phyloP scores from a whole-genome alignment of 441 rosid genomes.

The Macaranga tanarius region DNA sequence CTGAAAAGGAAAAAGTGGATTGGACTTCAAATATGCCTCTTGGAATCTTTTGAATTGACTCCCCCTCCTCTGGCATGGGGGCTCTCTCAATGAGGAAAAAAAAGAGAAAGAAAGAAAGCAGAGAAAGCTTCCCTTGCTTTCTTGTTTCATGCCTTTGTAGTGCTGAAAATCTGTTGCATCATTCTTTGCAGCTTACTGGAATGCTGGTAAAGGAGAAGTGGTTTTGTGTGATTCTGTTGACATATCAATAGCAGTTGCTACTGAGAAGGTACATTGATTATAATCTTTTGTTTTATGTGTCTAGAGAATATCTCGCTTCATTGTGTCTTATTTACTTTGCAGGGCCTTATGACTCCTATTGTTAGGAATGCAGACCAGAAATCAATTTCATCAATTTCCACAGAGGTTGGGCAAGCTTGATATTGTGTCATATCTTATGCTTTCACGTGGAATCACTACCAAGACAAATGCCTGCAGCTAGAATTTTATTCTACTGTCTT shows the following conservation, averaged over 20 bases:
- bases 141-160: not conserved
- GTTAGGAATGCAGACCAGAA: conserved; percentile 91
- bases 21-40: not conserved
- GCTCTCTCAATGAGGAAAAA: not conserved
- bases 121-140: not conserved
- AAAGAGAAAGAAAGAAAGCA: too few relatives aligned
- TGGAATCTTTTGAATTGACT: conserved; percentile 8
- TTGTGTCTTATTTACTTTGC: conserved; percentile 35
- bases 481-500: not conserved
- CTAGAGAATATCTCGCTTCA: conserved; percentile 23
- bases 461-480: not conserved
- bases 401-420: conserved; percentile 54
- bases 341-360: conserved; percentile 98
- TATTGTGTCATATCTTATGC: not conserved
- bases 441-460: not conserved
- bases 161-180: conserved; percentile 28
- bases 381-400: conserved; percentile 79
- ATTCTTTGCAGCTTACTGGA: conserved; percentile 77
- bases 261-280: conserved; percentile 72
- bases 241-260: conserved; percentile 96
- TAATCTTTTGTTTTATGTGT: conserved; percentile 17
- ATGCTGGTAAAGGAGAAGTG: conserved; percentile 67
- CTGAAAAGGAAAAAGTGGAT: not conserved
- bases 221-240: conserved; percentile 70
- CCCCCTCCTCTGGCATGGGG: too few relatives aligned